phyloP scores from a whole-genome alignment of 2,329 filamentous ascomycete genomes.

The Beauveria scarabaeidicola region DNA sequence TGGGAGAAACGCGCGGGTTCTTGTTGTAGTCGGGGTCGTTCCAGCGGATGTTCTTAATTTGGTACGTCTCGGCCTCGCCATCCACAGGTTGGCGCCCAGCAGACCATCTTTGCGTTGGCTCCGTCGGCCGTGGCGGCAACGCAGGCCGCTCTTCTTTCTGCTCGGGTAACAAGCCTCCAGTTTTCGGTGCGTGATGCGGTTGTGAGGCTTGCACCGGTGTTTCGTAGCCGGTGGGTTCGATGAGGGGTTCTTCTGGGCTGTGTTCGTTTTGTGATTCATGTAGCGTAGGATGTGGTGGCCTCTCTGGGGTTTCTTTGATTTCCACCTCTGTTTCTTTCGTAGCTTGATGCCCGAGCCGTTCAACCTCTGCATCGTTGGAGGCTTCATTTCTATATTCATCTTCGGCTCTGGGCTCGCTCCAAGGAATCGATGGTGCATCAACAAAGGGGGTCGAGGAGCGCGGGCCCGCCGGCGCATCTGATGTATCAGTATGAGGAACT shows the following conservation, averaged over 20 bases:
- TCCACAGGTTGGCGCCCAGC: conserved; percentile 35
- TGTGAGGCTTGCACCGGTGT: not conserved
- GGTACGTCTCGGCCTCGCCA: conserved; percentile 68
- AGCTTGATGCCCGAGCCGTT: not conserved
- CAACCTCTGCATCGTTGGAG: not conserved
- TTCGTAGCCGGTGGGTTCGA: conserved; percentile 10
- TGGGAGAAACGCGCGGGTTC: conserved; percentile 70
- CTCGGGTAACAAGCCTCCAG: not conserved
- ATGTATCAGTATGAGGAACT: not conserved
- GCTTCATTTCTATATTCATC: not conserved
- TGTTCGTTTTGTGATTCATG: not conserved
- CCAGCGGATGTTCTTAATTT: conserved; percentile 89
- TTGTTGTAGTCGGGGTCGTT: conserved; percentile 52
- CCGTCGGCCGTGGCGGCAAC: conserved; percentile 29
- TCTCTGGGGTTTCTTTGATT: not conserved
- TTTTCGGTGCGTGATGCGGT: not conserved
- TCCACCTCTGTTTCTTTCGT: not conserved
- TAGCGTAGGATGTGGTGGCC: not conserved
- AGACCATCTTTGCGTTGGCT: conserved; percentile 23
- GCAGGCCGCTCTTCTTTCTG: conserved; percentile 22
- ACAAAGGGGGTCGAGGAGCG: not conserved
- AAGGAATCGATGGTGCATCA: not conserved
- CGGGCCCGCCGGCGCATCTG: too few species aligned
- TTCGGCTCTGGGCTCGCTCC: not conserved
- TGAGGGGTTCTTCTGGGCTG: not conserved